Evolutionary conservation across 768 basidiomycete species (phyloP).

Genomic region (Tylopilus rubrobrunneus): DNA sequence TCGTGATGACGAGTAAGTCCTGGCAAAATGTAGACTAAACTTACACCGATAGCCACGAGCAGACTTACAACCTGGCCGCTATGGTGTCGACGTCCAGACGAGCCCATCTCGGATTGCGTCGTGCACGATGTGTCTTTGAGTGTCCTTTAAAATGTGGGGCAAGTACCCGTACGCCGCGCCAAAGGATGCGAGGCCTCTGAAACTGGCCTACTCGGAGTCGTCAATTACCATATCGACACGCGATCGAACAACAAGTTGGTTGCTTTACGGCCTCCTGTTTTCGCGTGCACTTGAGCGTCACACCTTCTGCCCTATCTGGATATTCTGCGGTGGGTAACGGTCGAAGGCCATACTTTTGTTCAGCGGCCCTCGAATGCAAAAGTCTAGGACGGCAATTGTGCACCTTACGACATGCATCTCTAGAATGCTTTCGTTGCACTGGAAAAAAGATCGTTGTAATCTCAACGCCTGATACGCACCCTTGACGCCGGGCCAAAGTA

Average conservation of each 20-base stretch:
- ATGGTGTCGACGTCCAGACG: too few relatives aligned
- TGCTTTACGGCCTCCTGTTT: background rate
- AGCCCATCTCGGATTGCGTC: too few relatives aligned
- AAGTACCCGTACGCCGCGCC: too few relatives aligned
- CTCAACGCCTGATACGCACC: background rate
- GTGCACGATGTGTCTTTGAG: too few relatives aligned
- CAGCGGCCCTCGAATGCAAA: background rate
- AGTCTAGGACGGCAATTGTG: background rate
- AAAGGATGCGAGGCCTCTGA: background rate
- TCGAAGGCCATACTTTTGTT: background rate
- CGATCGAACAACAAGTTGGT: background rate
- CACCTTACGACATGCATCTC: constrained; percentile 1
- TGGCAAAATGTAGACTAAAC: too few relatives aligned
- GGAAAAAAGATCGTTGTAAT: background rate
- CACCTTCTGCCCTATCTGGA: background rate
- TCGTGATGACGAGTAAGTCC: too few relatives aligned
- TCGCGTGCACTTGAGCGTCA: background rate
- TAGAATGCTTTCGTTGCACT: constrained; percentile 6
- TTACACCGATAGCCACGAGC: too few relatives aligned
- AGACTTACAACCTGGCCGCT: too few relatives aligned
- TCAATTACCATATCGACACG: background rate
- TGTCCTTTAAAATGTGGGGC: too few relatives aligned
- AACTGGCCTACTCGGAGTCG: too few relatives aligned
- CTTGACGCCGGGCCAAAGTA: background rate
- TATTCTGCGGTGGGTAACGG: background rate